Evolutionary conservation across 2,329 filamentous ascomycete genomes (phyloP).

Genomic region (Bertia moriformis): DNA sequence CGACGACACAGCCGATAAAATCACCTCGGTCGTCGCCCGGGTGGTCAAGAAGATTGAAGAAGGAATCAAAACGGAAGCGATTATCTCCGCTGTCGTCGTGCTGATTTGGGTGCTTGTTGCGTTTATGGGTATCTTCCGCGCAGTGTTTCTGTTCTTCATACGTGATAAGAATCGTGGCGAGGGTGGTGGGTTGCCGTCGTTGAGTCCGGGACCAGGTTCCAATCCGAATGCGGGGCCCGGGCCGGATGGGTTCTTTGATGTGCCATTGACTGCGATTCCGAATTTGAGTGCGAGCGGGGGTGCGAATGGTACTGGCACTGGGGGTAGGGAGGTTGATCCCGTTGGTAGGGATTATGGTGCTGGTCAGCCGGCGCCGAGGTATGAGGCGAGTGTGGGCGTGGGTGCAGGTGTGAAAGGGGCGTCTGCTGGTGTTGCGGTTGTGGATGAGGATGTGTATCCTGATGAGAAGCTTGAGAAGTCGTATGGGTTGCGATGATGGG

Average conservation of each 20-base stretch:
- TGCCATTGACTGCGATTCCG: not conserved
- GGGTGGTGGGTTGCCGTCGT: conserved; percentile 24
- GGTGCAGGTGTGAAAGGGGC: too few species aligned
- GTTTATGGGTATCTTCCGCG: conserved; percentile 58
- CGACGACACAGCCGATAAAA: conserved; percentile 62
- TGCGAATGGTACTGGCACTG: too few species aligned
- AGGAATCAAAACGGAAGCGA: conserved; percentile 59
- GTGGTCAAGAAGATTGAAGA: conserved; percentile 55
- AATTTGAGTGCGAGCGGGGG: too few species aligned
- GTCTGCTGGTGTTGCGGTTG: too few species aligned
- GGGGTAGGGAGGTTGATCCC: too few species aligned
- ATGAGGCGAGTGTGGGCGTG: too few species aligned
- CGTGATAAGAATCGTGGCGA: conserved; percentile 46
- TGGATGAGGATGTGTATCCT: too few species aligned
- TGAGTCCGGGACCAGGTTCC: conserved; percentile 17
- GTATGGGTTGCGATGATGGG: too few species aligned
- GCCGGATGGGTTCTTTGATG: conserved; percentile 11
- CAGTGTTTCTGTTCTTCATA: conserved; percentile 29
- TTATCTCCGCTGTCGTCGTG: conserved; percentile 64
- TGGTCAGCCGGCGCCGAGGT: too few species aligned
- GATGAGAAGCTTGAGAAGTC: too few species aligned
- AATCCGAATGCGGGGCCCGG: conserved; percentile 24
- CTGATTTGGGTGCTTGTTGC: conserved; percentile 66
- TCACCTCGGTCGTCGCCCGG: conserved; percentile 59
- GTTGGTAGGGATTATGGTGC: too few species aligned